These are phyloP conservation scores for Fomitopsis palustris DNA, from an alignment of 1,284 basidiomycete species.

Conservation along the genomic window DNA sequence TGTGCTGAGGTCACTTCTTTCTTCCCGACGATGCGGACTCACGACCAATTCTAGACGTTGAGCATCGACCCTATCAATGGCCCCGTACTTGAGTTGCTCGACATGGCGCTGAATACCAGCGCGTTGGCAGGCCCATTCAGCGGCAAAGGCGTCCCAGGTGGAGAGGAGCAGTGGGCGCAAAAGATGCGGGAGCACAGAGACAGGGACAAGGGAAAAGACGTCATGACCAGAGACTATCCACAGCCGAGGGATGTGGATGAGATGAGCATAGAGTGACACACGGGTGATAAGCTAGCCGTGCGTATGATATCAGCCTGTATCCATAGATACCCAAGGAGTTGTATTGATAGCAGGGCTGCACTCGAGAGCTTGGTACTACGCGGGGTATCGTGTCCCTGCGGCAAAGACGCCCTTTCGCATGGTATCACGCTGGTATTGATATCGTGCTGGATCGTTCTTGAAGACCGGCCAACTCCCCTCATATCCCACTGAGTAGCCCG, in stretches of 20 bases:
- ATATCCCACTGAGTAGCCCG: conserved; percentile 33
- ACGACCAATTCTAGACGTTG: conserved; percentile 51
- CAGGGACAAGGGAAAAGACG: conserved; percentile 23
- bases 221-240: conserved; percentile 9
- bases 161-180: conserved; percentile 26
- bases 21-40: background rate
- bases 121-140: conserved; percentile 19
- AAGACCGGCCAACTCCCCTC: conserved; percentile 27
- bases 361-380: background rate
- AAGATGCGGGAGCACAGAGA: conserved; percentile 30
- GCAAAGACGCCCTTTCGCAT: conserved; percentile 24
- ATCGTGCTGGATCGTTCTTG: conserved; percentile 14
- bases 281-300: background rate
- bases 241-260: conserved; percentile 12
- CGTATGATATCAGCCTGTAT: background rate
- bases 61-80: conserved; percentile 85
- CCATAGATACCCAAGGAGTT: background rate
- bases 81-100: conserved; percentile 81
- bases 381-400: background rate
- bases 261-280: conserved; percentile 2
- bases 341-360: background rate
- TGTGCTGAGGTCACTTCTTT: conserved; percentile 13
- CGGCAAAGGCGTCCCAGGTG: conserved; percentile 22
- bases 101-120: conserved; percentile 68
- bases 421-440: conserved; percentile 25